Evolutionary conservation across 2,329 filamentous ascomycete species (phyloP).

Genomic region (Nannizzia gypsea): DNA sequence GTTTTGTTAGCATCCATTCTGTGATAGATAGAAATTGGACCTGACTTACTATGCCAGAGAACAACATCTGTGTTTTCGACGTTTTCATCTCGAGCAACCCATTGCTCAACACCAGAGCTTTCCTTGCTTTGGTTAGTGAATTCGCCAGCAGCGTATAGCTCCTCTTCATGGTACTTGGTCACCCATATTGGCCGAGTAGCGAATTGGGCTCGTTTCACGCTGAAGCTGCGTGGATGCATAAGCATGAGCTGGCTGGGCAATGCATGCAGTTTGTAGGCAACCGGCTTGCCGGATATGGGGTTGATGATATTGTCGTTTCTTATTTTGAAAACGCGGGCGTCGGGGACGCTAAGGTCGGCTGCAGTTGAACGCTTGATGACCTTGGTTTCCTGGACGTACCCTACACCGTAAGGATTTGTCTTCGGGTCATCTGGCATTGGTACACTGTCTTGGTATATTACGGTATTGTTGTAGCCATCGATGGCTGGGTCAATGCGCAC

Average conservation of each 20-base stretch:
- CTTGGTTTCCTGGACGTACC: conserved; percentile 41
- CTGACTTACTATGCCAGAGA: conserved; percentile 29
- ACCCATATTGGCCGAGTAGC: conserved; percentile 46
- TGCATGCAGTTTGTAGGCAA: conserved; percentile 46
- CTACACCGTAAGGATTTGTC: conserved; percentile 42
- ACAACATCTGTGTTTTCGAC: conserved; percentile 37
- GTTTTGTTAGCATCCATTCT: conserved; percentile 6
- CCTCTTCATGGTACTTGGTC: conserved; percentile 42
- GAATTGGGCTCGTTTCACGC: conserved; percentile 43
- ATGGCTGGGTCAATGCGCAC: conserved; percentile 52
- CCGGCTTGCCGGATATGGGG: conserved; percentile 42
- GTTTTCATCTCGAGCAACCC: conserved; percentile 37
- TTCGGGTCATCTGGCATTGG: conserved; percentile 45
- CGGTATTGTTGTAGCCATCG: conserved; percentile 44
- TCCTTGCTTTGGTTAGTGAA: conserved; percentile 48
- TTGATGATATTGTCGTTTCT: conserved; percentile 43
- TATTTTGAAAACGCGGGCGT: conserved; percentile 48
- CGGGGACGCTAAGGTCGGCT: conserved; percentile 37
- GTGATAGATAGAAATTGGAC: conserved; percentile 23
- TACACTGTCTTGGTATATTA: conserved; percentile 48
- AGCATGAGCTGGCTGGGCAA: conserved; percentile 49
- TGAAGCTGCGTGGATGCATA: conserved; percentile 37
- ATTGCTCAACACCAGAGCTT: conserved; percentile 43
- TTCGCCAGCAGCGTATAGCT: conserved; percentile 43
- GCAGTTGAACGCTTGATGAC: conserved; percentile 37